phyloP scores from a whole-genome alignment of 441 rosid genomes.

The Populus hybrid region DNA sequence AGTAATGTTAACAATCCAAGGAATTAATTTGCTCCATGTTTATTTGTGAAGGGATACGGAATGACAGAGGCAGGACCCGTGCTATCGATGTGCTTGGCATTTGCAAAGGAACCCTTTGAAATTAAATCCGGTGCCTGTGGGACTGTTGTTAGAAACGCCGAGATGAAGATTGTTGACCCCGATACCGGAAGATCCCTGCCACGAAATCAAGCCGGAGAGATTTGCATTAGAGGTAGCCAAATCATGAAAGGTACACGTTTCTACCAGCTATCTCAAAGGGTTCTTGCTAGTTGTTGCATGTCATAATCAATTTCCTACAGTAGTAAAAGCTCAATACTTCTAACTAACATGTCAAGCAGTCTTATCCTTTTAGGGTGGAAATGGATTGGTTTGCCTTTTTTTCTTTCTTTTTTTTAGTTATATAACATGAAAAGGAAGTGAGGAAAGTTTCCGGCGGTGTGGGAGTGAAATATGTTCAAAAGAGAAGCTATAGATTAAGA shows the following conservation, averaged over 20 bases:
- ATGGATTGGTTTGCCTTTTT: no score
- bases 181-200: conserved; percentile 60
- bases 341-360: neutral
- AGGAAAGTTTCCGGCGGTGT: no score
- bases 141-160: conserved; percentile 78
- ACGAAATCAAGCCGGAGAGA: conserved; percentile 63
- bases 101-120: conserved; percentile 67
- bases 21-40: neutral
- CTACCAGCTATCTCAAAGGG: neutral
- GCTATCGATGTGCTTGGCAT: conserved; percentile 64
- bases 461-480: no score
- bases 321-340: no score
- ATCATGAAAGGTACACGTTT: conserved; percentile 65
- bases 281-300: neutral
- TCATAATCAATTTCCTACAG: neutral
- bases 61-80: conserved; percentile 93
- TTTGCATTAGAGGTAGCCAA: conserved; percentile 73
- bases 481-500: no score
- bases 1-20: no score
- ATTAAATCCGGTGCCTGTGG: conserved; percentile 88
- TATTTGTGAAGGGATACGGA: conserved; percentile 61
- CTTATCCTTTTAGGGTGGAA: neutral
- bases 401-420: no score
- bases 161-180: conserved; percentile 79
- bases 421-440: no score